A percentile compares a stretch with the other conserved stretches of the same genome.
phyloP scores from a whole-genome alignment of 2,329 filamentous ascomycete genomes.

The Epichloe baconii region DNA sequence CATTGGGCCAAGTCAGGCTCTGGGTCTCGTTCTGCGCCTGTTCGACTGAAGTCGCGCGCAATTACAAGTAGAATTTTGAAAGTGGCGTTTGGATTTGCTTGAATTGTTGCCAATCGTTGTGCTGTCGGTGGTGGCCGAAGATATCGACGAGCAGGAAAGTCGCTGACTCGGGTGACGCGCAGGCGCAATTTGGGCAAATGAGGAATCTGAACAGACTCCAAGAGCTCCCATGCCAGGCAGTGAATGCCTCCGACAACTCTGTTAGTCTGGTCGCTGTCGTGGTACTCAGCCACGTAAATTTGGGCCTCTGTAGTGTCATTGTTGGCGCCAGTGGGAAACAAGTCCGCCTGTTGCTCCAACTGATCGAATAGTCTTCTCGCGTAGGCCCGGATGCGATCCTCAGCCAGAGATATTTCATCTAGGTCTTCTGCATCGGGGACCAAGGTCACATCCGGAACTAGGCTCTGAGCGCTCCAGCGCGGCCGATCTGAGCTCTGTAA shows the following conservation, averaged over 20 bases:
- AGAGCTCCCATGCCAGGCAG: constrained; percentile 17
- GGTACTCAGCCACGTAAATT: constrained; percentile 14
- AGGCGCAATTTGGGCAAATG: constrained; percentile 11
- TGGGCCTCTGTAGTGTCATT: constrained; percentile 9
- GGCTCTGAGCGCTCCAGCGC: constrained; percentile 9
- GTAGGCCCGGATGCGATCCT: constrained; percentile 12
- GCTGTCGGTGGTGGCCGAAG: constrained; percentile 2
- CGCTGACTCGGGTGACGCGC: constrained; percentile 14
- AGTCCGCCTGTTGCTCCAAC: constrained; percentile 7
- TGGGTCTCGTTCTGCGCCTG: constrained; percentile 14
- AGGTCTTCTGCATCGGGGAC: neutral
- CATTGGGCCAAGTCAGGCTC: constrained; percentile 18
- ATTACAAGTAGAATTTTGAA: constrained; percentile 17
- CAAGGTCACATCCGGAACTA: constrained; percentile 5
- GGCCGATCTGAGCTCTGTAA: constrained; percentile 13
- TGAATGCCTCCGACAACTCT: constrained; percentile 10
- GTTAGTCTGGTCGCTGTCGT: constrained; percentile 7
- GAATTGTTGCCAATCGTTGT: constrained; percentile 10
- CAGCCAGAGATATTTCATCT: constrained; percentile 7
- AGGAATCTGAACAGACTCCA: constrained; percentile 11
- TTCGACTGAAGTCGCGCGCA: constrained; percentile 14
- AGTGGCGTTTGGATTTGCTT: constrained; percentile 8
- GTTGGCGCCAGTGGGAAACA: constrained; percentile 4
- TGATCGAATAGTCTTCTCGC: constrained; percentile 11
- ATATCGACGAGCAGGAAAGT: constrained; percentile 9